A percentile compares a stretch with the other conserved stretches of the same genome.
These are phyloP conservation scores for Ziziphus jujuba DNA, from an alignment of 306 rosid genomes.

Conservation along the genomic window DNA sequence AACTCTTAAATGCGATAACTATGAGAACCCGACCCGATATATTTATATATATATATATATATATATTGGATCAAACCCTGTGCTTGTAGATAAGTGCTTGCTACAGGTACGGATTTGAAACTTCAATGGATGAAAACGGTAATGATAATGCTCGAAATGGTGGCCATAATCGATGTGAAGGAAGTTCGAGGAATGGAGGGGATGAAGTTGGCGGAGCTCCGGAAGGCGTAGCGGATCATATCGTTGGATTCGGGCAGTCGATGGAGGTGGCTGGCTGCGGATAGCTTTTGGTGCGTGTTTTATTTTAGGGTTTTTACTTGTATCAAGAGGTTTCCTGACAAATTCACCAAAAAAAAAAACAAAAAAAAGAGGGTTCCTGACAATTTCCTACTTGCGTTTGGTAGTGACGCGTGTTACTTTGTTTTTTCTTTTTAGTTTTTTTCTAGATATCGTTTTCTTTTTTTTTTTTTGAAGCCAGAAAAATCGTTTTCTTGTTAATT, in stretches of 20 bases:
- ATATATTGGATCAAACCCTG: background rate
- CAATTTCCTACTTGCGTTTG: background rate
- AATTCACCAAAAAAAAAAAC: no score
- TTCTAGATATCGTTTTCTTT: no score
- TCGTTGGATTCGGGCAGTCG: constrained; percentile 10
- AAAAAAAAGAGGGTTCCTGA: no score
- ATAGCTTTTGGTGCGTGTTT: background rate
- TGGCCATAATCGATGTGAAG: background rate
- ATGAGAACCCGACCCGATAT: constrained; percentile 10
- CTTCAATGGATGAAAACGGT: constrained; percentile 15
- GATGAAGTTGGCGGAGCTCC: background rate
- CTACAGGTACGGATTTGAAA: background rate
- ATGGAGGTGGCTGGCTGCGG: constrained; percentile 24
- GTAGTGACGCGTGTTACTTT: constrained; percentile 10
- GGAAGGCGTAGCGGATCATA: constrained; percentile 13
- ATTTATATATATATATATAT: no score
- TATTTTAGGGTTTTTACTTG: constrained; percentile 29
- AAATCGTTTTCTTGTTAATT: no score
- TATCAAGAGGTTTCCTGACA: no score
- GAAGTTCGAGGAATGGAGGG: background rate
- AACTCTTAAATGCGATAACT: background rate
- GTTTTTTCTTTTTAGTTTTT: background rate
- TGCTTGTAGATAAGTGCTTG: background rate
- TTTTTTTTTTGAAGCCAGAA: no score
- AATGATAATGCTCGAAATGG: constrained; percentile 2